phyloP scores from a whole-genome alignment of 257 asterid genomes.

The Capsicum rhomboideum region DNA sequence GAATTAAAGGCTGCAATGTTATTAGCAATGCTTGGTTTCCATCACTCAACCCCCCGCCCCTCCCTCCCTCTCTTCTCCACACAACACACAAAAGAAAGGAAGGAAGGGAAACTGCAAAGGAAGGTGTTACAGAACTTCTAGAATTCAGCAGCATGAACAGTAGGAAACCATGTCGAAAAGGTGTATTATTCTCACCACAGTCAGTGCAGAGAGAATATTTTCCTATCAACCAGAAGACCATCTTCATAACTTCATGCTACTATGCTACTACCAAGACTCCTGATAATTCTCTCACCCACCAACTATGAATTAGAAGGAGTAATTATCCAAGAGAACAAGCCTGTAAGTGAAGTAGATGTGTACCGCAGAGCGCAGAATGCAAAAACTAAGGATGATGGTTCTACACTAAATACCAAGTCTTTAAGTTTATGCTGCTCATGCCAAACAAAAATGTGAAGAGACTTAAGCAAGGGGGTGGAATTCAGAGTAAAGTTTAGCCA shows the following conservation, averaged over 20 bases:
- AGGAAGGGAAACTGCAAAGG: background rate
- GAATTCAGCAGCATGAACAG: background rate
- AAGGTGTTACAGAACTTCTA: background rate
- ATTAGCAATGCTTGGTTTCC: background rate
- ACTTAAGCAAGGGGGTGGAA: background rate
- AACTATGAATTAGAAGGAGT: background rate
- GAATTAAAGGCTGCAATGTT: background rate
- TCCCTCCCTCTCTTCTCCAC: too few species aligned
- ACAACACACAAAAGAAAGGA: background rate
- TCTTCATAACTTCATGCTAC: background rate
- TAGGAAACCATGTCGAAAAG: background rate
- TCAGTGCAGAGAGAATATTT: background rate
- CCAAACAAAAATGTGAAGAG: background rate
- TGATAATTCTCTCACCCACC: background rate
- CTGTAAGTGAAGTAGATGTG: background rate
- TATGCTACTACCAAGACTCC: background rate
- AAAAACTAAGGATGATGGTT: background rate
- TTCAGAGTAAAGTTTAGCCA: background rate
- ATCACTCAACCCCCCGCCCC: background rate
- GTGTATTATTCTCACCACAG: background rate
- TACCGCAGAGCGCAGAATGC: background rate
- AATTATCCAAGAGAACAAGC: background rate
- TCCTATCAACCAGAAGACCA: background rate
- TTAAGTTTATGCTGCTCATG: background rate
- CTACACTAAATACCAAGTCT: background rate